These are phyloP conservation scores for Schoenoplectus tabernaemontani DNA, from an alignment of 202 grass and related monocot species.

Conservation along the genomic window DNA sequence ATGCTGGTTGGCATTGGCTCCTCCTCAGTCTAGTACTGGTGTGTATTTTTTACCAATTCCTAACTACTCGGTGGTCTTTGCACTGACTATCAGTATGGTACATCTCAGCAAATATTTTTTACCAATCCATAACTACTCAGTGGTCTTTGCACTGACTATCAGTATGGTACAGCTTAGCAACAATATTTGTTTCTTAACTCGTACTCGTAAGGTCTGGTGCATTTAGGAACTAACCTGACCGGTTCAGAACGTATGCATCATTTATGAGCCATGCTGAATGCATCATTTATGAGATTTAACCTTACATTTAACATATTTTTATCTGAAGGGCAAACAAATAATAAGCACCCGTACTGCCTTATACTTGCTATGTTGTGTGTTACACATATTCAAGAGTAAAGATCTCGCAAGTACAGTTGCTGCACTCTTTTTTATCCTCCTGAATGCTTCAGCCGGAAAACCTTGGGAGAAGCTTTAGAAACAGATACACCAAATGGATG, in stretches of 20 bases:
- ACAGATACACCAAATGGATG: slow-evolving; percentile 41
- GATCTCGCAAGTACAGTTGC: slow-evolving; percentile 81
- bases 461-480: slow-evolving; percentile 27
- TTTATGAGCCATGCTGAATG: neutral
- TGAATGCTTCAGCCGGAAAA: slow-evolving; percentile 33
- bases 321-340: slow-evolving; percentile 46
- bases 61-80: neutral
- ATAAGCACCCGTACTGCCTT: slow-evolving; percentile 78
- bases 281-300: neutral
- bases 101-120: neutral
- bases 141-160: neutral
- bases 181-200: neutral
- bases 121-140: neutral
- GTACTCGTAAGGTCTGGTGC: neutral
- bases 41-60: neutral
- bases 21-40: slow-evolving; percentile 16
- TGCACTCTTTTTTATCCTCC: slow-evolving; percentile 81
- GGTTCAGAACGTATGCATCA: neutral
- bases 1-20: neutral
- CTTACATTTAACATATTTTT: slow-evolving; percentile 27
- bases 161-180: neutral
- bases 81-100: neutral
- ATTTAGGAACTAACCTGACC: neutral
- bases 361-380: slow-evolving; percentile 87
- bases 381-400: slow-evolving; percentile 97